phyloP scores from a whole-genome alignment of 331 rosid genomes.

The Stylosanthes scabra region DNA sequence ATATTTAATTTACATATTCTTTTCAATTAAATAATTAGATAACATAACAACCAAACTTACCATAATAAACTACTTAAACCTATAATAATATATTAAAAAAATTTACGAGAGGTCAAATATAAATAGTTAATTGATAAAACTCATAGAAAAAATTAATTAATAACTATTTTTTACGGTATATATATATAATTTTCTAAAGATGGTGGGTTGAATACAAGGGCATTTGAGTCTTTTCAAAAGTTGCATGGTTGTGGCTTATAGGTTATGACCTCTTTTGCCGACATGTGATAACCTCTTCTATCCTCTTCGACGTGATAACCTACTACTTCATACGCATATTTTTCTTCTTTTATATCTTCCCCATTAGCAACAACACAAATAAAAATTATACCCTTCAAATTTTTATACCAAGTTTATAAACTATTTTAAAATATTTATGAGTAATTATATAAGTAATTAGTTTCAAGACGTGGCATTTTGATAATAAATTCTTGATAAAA shows the following conservation, averaged over 20 bases:
- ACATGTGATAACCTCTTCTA: conserved; percentile 23
- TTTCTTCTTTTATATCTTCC: not conserved
- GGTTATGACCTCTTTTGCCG: conserved; percentile 12
- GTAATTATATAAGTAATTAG: no score
- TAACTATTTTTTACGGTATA: no score
- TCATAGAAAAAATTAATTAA: no score
- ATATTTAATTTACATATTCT: no score
- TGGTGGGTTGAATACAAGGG: not conserved
- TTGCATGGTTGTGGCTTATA: conserved; percentile 25
- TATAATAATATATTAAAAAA: no score
- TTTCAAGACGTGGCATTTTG: no score
- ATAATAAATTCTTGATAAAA: no score
- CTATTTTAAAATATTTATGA: not conserved
- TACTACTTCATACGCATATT: not conserved
- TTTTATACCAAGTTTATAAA: not conserved
- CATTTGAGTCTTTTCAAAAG: conserved; percentile 17
- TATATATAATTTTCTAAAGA: not conserved
- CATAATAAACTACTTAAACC: no score
- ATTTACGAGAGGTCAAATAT: no score
- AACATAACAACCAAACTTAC: no score
- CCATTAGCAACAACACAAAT: not conserved
- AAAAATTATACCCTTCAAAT: not conserved
- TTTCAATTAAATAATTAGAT: no score
- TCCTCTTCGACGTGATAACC: not conserved
- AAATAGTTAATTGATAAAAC: no score